Evolutionary conservation across 331 rosid species (phyloP).

Genomic region (Dryas integrifolia): DNA sequence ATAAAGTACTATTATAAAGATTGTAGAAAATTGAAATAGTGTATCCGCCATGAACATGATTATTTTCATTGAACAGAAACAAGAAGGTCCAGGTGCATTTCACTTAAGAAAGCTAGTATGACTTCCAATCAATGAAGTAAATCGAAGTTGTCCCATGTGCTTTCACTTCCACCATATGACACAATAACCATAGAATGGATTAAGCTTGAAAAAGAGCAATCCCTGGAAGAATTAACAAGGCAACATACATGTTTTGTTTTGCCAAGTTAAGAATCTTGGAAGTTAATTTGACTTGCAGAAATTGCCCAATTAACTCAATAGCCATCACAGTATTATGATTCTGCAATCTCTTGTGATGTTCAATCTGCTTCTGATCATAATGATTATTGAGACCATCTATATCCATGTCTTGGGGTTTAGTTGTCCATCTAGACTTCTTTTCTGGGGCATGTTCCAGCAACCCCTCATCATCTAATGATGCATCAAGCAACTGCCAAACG

Average conservation of each 20-base stretch:
- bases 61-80: no score
- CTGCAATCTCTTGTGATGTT: conserved; percentile 8
- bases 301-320: conserved; percentile 6
- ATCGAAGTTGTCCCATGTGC: neutral
- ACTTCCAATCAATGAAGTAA: neutral
- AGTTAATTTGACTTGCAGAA: conserved; percentile 9
- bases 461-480: conserved; percentile 27
- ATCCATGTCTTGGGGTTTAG: conserved; percentile 21
- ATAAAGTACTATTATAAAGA: no score
- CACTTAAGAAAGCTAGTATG: no score
- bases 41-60: no score
- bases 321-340: conserved; percentile 16
- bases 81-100: no score
- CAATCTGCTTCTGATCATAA: neutral
- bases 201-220: neutral
- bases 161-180: neutral
- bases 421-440: conserved; percentile 19
- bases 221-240: neutral
- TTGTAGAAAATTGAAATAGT: no score
- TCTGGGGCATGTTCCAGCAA: conserved; percentile 12
- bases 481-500: conserved; percentile 24
- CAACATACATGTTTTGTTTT: conserved; percentile 9
- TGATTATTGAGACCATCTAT: neutral
- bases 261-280: conserved; percentile 24
- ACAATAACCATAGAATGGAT: neutral